phyloP scores from a whole-genome alignment of 2,329 filamentous ascomycete genomes.

The Fusarium virguliforme region DNA sequence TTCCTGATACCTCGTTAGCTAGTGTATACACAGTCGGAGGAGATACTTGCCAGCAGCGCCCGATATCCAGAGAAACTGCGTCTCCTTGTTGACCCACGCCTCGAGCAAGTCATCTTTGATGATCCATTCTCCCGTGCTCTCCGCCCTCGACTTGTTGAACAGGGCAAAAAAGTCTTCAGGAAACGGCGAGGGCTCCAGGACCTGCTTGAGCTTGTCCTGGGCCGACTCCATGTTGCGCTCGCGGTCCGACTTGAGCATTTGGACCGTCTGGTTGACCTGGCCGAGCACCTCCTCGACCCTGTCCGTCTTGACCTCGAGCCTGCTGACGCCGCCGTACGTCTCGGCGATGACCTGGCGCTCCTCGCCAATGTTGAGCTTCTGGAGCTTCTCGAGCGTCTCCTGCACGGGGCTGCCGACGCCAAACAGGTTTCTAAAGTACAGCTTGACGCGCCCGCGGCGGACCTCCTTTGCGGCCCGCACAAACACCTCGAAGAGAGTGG shows the following conservation, averaged over 20 bases:
- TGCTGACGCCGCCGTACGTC: slow-evolving; percentile 58
- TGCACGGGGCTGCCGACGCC: slow-evolving; percentile 60
- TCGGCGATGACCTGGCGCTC: slow-evolving; percentile 62
- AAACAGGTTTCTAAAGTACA: slow-evolving; percentile 60
- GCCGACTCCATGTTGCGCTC: slow-evolving; percentile 55
- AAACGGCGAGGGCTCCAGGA: slow-evolving; percentile 61
- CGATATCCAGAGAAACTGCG: slow-evolving; percentile 61
- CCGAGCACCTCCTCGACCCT: slow-evolving; percentile 55
- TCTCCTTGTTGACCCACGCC: slow-evolving; percentile 59
- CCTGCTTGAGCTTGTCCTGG: slow-evolving; percentile 58
- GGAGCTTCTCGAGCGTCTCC: slow-evolving; percentile 59
- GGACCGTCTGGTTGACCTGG: slow-evolving; percentile 56
- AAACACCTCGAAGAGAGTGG: slow-evolving; percentile 63
- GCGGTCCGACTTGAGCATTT: slow-evolving; percentile 55
- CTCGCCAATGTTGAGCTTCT: slow-evolving; percentile 60
- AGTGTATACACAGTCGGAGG: neutral
- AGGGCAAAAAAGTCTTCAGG: slow-evolving; percentile 61
- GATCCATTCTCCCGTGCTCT: slow-evolving; percentile 65
- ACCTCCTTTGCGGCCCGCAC: slow-evolving; percentile 62
- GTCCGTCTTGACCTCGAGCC: slow-evolving; percentile 58
- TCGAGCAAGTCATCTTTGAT: slow-evolving; percentile 58
- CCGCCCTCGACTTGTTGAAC: slow-evolving; percentile 59
- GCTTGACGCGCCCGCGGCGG: slow-evolving; percentile 59
- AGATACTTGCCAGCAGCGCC: slow-evolving; percentile 59
- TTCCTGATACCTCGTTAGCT: slow-evolving; percentile 48